Evolutionary conservation across 768 basidiomycete genomes (phyloP).

Genomic region (Lactarius pseudohatsudake): DNA sequence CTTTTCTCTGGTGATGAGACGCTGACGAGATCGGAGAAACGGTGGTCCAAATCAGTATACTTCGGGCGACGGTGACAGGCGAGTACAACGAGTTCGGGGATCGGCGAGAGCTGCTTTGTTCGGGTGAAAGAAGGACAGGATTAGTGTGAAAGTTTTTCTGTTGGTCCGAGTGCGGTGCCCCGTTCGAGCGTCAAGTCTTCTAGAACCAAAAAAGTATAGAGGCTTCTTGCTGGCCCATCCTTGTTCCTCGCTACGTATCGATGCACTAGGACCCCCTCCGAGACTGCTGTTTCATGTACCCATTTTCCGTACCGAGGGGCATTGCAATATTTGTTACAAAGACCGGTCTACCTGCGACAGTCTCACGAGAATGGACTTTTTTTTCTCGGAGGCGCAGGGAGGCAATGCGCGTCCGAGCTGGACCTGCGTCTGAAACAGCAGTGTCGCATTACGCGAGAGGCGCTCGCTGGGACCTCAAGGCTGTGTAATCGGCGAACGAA

Average conservation of each 20-base stretch:
- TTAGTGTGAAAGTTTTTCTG: neutral
- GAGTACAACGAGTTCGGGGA: neutral
- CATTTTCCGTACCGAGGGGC: neutral
- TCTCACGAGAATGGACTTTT: neutral
- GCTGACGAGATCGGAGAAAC: conserved; percentile 2
- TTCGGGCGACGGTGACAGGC: neutral
- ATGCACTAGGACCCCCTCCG: neutral
- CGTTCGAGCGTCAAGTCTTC: neutral
- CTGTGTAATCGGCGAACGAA: neutral
- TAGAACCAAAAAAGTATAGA: neutral
- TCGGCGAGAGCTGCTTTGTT: neutral
- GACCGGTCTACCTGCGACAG: neutral
- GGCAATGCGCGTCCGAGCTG: neutral
- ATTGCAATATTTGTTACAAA: neutral
- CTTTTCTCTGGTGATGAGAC: neutral
- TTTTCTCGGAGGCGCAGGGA: neutral
- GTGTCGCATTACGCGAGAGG: neutral
- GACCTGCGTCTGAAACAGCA: neutral
- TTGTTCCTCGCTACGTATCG: neutral
- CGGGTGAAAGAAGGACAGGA: neutral
- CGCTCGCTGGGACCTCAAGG: neutral
- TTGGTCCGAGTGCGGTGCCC: neutral
- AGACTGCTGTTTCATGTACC: neutral
- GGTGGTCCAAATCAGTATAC: neutral
- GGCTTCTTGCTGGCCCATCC: neutral